phyloP scores from a whole-genome alignment of 768 basidiomycete species.

The Tylopilus vinaceipallidus region DNA sequence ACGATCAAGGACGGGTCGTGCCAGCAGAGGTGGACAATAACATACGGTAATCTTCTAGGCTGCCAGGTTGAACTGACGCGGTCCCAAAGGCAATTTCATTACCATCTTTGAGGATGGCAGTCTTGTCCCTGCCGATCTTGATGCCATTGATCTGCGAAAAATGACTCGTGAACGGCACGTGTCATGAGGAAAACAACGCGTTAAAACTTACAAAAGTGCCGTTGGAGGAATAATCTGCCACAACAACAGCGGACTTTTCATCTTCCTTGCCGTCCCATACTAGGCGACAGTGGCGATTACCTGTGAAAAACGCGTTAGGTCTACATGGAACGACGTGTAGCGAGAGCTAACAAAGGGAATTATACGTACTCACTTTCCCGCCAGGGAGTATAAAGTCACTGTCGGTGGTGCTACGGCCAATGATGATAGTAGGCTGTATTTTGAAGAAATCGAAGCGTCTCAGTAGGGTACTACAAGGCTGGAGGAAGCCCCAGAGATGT shows the following conservation, averaged over 20 bases:
- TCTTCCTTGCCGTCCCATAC: slow-evolving; percentile 36
- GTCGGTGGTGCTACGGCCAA: slow-evolving; percentile 50
- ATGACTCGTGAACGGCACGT: slow-evolving; percentile 8
- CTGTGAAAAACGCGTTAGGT: slow-evolving; percentile 35
- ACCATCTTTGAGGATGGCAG: slow-evolving; percentile 52
- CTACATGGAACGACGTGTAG: slow-evolving; percentile 13
- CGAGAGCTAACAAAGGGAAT: not conserved
- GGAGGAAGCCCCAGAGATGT: slow-evolving; percentile 69
- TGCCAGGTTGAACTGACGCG: slow-evolving; percentile 42
- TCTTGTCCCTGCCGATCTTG: slow-evolving; percentile 38
- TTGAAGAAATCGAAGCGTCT: slow-evolving; percentile 64
- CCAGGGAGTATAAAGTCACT: slow-evolving; percentile 63
- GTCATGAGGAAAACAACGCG: slow-evolving; percentile 17
- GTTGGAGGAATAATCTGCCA: slow-evolving; percentile 40
- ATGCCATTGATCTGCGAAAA: slow-evolving; percentile 38
- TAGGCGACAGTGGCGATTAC: slow-evolving; percentile 37
- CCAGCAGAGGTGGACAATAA: slow-evolving; percentile 12
- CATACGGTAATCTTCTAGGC: slow-evolving; percentile 74
- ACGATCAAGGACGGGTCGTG: not conserved
- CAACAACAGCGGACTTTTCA: slow-evolving; percentile 31
- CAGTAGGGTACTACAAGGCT: slow-evolving; percentile 54
- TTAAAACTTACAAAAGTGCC: slow-evolving; percentile 40
- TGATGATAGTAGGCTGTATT: slow-evolving; percentile 41
- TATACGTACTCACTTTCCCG: slow-evolving; percentile 66
- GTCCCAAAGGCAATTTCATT: slow-evolving; percentile 88